Evolutionary conservation across 495 filamentous ascomycete species (phyloP).

Genomic region (Lichenothelia convexa): DNA sequence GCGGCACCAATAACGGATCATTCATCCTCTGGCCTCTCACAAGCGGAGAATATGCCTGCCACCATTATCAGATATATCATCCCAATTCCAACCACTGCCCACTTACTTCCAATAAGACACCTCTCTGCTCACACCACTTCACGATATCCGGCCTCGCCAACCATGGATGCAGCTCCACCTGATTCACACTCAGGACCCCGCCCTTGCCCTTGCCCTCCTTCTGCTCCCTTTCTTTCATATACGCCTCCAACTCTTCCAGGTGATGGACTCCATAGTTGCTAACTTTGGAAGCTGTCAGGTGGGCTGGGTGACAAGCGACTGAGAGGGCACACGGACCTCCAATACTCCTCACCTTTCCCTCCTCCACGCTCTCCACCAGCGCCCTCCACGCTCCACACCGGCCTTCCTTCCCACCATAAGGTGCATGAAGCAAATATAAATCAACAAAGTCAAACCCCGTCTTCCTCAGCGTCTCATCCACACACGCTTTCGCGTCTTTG

Average conservation of each 20-base stretch:
- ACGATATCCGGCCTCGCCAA: constrained; percentile 57
- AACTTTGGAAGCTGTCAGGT: not conserved
- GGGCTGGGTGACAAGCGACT: constrained; percentile 34
- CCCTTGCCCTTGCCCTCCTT: constrained; percentile 46
- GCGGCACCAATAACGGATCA: constrained; percentile 38
- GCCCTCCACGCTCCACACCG: constrained; percentile 48
- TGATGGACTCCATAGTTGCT: constrained; percentile 52
- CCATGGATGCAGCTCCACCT: constrained; percentile 88
- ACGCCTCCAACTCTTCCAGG: constrained; percentile 52
- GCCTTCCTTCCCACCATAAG: constrained; percentile 36
- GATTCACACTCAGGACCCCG: constrained; percentile 62
- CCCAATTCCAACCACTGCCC: not conserved
- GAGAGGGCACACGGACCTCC: constrained; percentile 57
- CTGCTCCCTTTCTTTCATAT: constrained; percentile 47
- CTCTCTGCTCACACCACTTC: constrained; percentile 50
- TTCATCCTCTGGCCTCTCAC: constrained; percentile 47
- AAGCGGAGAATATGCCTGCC: constrained; percentile 54
- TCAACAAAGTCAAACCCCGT: constrained; percentile 44
- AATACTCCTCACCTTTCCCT: constrained; percentile 43
- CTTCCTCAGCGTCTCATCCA: constrained; percentile 31
- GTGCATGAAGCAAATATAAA: constrained; percentile 40
- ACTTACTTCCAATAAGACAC: constrained; percentile 42
- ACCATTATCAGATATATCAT: not conserved
- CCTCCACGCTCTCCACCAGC: constrained; percentile 40
- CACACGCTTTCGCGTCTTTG: constrained; percentile 28